Percentiles rank a stretch among this genome's conserved stretches.
phyloP scores from a whole-genome alignment of 2,329 filamentous ascomycete species.

The Pseudocercospora eumusae region DNA sequence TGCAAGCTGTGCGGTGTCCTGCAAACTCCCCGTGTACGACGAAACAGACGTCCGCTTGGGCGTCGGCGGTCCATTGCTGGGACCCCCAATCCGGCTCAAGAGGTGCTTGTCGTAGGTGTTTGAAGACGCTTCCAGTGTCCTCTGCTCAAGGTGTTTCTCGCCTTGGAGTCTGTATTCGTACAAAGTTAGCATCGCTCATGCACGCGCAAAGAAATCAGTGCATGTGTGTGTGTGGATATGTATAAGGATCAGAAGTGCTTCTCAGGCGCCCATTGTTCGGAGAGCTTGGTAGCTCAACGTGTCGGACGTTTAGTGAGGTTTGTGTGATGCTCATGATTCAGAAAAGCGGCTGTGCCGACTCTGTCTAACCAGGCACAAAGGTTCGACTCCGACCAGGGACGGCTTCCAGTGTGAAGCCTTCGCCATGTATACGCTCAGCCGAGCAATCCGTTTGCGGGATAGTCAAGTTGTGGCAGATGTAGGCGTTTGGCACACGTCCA shows the following conservation, averaged over 20 bases:
- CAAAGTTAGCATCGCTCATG: constrained; percentile 24
- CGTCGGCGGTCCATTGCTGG: constrained; percentile 52
- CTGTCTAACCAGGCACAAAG: constrained; percentile 17
- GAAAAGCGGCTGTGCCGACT: constrained; percentile 24
- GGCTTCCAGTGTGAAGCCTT: neutral
- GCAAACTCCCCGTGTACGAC: constrained; percentile 29
- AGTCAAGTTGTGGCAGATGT: constrained; percentile 1
- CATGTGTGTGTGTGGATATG: constrained; percentile 6
- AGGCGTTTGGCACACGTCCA: neutral
- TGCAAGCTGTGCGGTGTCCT: constrained; percentile 39
- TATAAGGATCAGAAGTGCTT: constrained; percentile 11
- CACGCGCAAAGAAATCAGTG: constrained; percentile 2
- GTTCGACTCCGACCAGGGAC: constrained; percentile 7
- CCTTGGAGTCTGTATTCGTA: constrained; percentile 55
- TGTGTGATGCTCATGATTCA: constrained; percentile 17
- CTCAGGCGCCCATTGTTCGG: constrained; percentile 7
- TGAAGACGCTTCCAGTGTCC: constrained; percentile 59
- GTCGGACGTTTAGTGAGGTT: constrained; percentile 11
- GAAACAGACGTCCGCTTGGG: constrained; percentile 49
- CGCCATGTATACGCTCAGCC: constrained; percentile 8
- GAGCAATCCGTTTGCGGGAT: neutral
- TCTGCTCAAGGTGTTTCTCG: constrained; percentile 60
- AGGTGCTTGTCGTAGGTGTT: constrained; percentile 65
- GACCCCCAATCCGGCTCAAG: constrained; percentile 62
- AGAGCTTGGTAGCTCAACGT: constrained; percentile 15